phyloP scores from a whole-genome alignment of 129 eudicot species.

The Erigeron canadensis region DNA sequence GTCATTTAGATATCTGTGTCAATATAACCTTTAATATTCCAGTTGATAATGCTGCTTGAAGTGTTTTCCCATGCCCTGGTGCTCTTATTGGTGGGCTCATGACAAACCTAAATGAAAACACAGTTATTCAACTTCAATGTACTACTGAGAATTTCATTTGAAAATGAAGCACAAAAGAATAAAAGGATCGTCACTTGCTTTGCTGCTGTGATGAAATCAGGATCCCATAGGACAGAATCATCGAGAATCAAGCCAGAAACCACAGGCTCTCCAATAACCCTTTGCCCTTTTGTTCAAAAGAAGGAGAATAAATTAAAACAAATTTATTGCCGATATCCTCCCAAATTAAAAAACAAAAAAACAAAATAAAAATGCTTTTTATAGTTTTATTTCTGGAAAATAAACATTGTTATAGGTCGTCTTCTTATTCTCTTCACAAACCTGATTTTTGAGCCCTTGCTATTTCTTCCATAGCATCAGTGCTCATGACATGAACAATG shows the following conservation, averaged over 20 bases:
- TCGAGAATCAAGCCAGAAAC: conserved; percentile 85
- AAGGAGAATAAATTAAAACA: conserved; percentile 11
- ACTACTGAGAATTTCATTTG: background rate
- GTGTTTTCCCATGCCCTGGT: conserved; percentile 83
- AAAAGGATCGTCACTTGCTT: conserved; percentile 49
- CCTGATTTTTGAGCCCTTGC: conserved; percentile 96
- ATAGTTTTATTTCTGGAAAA: background rate
- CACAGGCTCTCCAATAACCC: conserved; percentile 92
- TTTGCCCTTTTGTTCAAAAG: conserved; percentile 63
- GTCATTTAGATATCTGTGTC: background rate
- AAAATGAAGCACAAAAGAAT: conserved; percentile 3
- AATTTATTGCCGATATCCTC: conserved; percentile 3
- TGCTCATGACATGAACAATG: conserved; percentile 98
- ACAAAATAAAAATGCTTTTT: background rate
- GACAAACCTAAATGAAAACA: conserved; percentile 56
- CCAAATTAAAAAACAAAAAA: conserved; percentile 5
- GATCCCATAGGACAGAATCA: conserved; percentile 93
- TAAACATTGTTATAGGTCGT: background rate
- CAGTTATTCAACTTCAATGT: background rate
- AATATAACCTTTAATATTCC: conserved; percentile 80
- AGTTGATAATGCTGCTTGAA: conserved; percentile 86
- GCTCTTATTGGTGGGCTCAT: conserved; percentile 98
- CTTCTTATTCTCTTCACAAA: conserved; percentile 28
- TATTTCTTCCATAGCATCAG: conserved; percentile 97
- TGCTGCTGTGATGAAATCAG: conserved; percentile 84